Base-by-base conservation (phyloP, 345 rosid species). In the Camelina laxa region DNA sequence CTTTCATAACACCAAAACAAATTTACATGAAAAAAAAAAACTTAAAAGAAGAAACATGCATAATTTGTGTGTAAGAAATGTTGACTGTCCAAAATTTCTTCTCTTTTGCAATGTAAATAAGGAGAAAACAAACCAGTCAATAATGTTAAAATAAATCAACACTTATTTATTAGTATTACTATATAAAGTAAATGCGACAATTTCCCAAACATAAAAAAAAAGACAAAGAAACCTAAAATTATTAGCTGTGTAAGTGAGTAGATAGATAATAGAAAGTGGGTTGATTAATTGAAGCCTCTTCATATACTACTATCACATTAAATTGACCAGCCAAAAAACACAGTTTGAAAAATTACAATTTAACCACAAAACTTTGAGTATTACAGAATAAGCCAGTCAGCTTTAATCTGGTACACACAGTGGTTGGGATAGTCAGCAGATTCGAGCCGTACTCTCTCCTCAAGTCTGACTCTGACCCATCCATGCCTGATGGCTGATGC, bases 361-460 rank as follows among this genome's bases (percentile, higher is more conserved):
- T 61, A 7, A 69, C 64, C 50, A 21, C 50, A 54, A 0, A 75
- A 45, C 5, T 60, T 41, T 2, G 11, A 51, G 10, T 38, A 51
- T 42, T 9, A 17, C 11, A 60, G 4, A 69, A 24, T 4, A 27
- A 63, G 12, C 59, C 75, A 11, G 21, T 41, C 74, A 69, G 75
- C 75, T 76, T 76, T 60, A 50, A 17, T 16, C 16, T 50, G 35
- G 74, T 69, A 75, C 57, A 76, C 69, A 76, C 70, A 76, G 75
- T 76, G n/a, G 75, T 76, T 76, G 30, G 16, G 80, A 76, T 76
- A 42, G 47, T 70, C 70, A 3, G 80, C 59, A 76, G 80, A 76
- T 69, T 76, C 80, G 49, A 54, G 70, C 75, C 80, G 75, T 75
- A 75, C 75, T 51, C 57, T 75, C 65, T 41, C 57, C 58, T 41